Base-by-base conservation (phyloP, 805 yeast genomes). In the Lipomyces kockii region DNA sequence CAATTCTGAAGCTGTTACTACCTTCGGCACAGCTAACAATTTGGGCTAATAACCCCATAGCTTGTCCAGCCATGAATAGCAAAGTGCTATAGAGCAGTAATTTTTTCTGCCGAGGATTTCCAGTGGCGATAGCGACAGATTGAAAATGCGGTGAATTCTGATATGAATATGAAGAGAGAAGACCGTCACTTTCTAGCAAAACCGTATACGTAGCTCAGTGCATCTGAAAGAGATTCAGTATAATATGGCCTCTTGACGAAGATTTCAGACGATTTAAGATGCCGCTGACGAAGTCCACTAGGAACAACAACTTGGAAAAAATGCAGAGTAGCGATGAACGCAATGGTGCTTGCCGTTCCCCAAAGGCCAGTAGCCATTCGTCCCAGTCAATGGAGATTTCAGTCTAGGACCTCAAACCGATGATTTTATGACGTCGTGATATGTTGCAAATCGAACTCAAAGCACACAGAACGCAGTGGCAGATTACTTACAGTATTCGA, bases 221-320 rank as follows among this genome's bases (percentile, higher is more conserved):
- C 53, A 49, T n/a, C 53, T 49, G 53, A 49, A n/a, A 49, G 39
- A 49, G 53, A 49, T 49, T 49, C 53, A 22, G 53, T 49, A n/a
- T 22, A n/a, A 2, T 49, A n/a, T 1, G 25, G 53, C 53, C 53
- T 6, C 14, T 49, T 49, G 53, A 49, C 25, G 53, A 49, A n/a
- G 53, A 11, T 49, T 9, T 22, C 27, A n/a, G 53, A 49, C 2
- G 53, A 49, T 49, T 49, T 49, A 4, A 49, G 53, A n/a, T n/a
- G 25, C 53, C 25, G 53, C 14, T 35, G 27, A 25, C 27, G 2
- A 25, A 25, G 27, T 25, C 27, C 27, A 25, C 27, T 25, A 25
- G 27, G 2, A 25, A 25, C 2, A 1, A 25, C 1, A 25, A 25
- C 27, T 2, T 25, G 27, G 27, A 25, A 1, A 25, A 25, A 25